phyloP scores from a whole-genome alignment of 2,329 filamentous ascomycete species.

The Aspergillus latus region DNA sequence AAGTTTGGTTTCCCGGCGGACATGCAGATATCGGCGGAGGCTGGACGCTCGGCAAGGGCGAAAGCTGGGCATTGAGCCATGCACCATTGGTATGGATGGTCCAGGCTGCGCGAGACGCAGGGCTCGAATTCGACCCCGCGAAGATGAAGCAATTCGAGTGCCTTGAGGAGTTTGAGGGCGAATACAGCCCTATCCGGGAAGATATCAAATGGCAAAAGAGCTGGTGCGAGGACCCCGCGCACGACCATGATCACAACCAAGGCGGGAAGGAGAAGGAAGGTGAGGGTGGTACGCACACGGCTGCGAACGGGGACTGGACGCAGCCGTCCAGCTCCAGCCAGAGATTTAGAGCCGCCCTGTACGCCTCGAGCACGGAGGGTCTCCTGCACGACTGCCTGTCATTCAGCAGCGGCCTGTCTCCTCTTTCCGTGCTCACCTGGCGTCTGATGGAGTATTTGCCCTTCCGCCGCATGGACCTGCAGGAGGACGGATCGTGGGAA shows the following conservation, averaged over 20 bases:
- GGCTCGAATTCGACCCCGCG: conserved; percentile 62
- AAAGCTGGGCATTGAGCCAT: conserved; percentile 10
- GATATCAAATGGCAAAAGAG: conserved; percentile 20
- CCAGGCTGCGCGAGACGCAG: conserved; percentile 59
- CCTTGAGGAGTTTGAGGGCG: conserved; percentile 44
- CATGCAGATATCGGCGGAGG: conserved; percentile 79
- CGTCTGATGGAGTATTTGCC: conserved; percentile 79
- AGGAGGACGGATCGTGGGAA: conserved; percentile 71
- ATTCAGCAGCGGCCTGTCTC: conserved; percentile 60
- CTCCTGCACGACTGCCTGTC: conserved; percentile 70
- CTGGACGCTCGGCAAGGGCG: conserved; percentile 57
- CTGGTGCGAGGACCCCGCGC: conserved; percentile 17
- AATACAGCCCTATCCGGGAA: conserved; percentile 37
- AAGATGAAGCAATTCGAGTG: conserved; percentile 61
- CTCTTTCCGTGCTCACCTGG: conserved; percentile 64
- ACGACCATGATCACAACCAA: conserved; percentile 13
- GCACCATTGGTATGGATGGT: conserved; percentile 66
- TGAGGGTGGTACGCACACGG: neutral
- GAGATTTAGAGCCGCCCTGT: conserved; percentile 59
- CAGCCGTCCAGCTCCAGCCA: conserved; percentile 29
- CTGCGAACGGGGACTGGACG: conserved; percentile 21
- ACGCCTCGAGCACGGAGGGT: conserved; percentile 54
- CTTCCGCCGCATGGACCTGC: conserved; percentile 77
- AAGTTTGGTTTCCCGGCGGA: conserved; percentile 72
- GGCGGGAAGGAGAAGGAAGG: conserved; percentile 10